These are phyloP conservation scores for Podaxis sp. DNA, from an alignment of 768 basidiomycete genomes.

Conservation along the genomic window DNA sequence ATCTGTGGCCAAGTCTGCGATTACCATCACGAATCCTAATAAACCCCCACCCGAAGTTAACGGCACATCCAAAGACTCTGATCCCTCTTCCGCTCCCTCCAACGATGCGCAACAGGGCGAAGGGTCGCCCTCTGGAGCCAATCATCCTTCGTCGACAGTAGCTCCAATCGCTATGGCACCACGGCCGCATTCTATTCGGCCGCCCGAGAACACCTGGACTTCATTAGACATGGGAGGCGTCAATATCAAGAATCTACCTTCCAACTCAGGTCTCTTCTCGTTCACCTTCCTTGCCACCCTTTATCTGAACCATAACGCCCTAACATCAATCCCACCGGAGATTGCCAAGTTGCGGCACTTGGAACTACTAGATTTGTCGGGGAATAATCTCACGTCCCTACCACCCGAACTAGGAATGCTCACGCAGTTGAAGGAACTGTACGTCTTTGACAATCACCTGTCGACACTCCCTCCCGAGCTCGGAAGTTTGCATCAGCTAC, in stretches of 20 bases:
- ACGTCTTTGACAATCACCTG: conserved; percentile 95
- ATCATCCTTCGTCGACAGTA: conserved; percentile 75
- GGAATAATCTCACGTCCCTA: conserved; percentile 74
- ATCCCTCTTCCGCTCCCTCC: conserved; percentile 27
- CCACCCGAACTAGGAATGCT: conserved; percentile 91
- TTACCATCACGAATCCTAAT: conserved; percentile 92
- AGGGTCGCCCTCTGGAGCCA: conserved; percentile 32
- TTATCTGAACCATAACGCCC: conserved; percentile 93
- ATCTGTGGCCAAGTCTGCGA: conserved; percentile 80
- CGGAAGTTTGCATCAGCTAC: conserved; percentile 88
- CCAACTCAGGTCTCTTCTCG: conserved; percentile 69
- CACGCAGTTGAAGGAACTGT: conserved; percentile 85
- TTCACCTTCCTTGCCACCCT: conserved; percentile 94
- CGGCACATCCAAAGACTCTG: conserved; percentile 29
- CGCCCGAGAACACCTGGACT: conserved; percentile 80
- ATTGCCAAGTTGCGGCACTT: conserved; percentile 84
- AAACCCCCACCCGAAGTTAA: conserved; percentile 39
- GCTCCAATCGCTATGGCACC: conserved; percentile 70
- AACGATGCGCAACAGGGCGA: conserved; percentile 13
- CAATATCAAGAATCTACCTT: conserved; percentile 85
- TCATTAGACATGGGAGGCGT: conserved; percentile 97
- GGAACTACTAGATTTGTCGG: conserved; percentile 88
- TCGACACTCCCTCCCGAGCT: conserved; percentile 81
- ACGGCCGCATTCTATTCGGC: conserved; percentile 59
- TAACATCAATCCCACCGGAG: conserved; percentile 75